phyloP scores from a whole-genome alignment of 1,284 basidiomycete species.

The Puccinia hordei region DNA sequence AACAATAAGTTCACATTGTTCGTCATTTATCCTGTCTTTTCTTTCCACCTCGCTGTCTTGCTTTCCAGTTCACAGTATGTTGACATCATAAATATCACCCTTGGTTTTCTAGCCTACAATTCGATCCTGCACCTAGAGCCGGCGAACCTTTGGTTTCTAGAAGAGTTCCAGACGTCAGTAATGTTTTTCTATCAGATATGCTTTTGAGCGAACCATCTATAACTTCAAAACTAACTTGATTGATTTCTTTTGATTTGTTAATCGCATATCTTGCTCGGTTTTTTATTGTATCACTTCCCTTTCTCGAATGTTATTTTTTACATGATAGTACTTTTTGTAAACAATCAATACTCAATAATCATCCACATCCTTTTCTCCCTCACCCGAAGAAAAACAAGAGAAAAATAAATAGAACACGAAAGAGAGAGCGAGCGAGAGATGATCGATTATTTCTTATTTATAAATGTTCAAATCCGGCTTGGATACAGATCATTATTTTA shows the following conservation, averaged over 20 bases:
- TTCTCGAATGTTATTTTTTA: not conserved
- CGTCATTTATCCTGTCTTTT: constrained; percentile 52
- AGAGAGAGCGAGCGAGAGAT: too few species aligned
- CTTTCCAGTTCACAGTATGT: not conserved
- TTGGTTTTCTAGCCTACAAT: constrained; percentile 78
- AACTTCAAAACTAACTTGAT: not conserved
- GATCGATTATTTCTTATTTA: too few species aligned
- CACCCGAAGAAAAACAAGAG: not conserved
- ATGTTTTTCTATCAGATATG: not conserved
- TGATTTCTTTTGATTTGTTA: not conserved
- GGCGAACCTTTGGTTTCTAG: constrained; percentile 97
- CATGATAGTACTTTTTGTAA: constrained; percentile 22
- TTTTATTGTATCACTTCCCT: not conserved
- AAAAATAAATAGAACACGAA: not conserved
- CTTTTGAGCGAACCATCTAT: not conserved
- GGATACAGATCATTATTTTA: not conserved
- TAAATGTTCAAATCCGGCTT: too few species aligned
- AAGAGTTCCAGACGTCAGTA: constrained; percentile 88
- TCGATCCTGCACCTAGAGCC: constrained; percentile 96
- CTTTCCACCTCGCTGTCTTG: constrained; percentile 6
- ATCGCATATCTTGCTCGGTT: too few species aligned
- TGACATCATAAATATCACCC: constrained; percentile 31
- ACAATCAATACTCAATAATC: constrained; percentile 1
- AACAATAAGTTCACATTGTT: constrained; percentile 68
- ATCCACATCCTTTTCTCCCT: not conserved